Evolutionary conservation across 176 grass and related monocot genomes (phyloP).

Genomic region (Canna indica): DNA sequence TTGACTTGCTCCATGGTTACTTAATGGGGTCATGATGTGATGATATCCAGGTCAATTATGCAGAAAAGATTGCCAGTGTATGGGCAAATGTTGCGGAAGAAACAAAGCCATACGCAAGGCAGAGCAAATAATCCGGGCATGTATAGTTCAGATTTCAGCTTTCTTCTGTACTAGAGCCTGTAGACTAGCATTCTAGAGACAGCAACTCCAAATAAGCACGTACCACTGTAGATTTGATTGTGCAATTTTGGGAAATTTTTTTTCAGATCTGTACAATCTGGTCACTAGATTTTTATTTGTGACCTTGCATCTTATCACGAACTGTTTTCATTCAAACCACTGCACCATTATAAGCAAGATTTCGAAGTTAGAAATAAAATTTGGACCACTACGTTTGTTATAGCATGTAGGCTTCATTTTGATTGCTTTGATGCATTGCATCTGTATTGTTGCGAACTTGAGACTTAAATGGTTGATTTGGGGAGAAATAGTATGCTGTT

Average conservation of each 20-base stretch:
- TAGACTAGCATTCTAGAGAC: slow-evolving; percentile 21
- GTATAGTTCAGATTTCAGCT: slow-evolving; percentile 24
- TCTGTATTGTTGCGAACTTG: no score
- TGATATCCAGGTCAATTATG: slow-evolving; percentile 43
- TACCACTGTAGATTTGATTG: background rate
- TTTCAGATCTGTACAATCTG: background rate
- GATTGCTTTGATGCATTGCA: no score
- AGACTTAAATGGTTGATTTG: no score
- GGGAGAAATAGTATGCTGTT: no score
- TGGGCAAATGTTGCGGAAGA: slow-evolving; percentile 78
- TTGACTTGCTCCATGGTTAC: background rate
- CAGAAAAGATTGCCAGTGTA: slow-evolving; percentile 44
- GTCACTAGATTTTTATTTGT: background rate
- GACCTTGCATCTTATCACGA: background rate
- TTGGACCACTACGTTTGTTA: background rate
- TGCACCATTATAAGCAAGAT: background rate
- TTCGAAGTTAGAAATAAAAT: background rate
- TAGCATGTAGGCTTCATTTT: no score
- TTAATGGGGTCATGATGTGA: slow-evolving; percentile 5
- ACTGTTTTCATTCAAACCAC: background rate
- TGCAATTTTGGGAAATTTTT: slow-evolving; percentile 4
- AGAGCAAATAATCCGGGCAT: slow-evolving; percentile 33
- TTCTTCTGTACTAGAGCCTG: slow-evolving; percentile 14
- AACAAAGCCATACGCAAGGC: slow-evolving; percentile 37
- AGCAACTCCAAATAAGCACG: background rate